phyloP scores from a whole-genome alignment of 2,329 filamentous ascomycete genomes.

The Metarhizium robertsii region DNA sequence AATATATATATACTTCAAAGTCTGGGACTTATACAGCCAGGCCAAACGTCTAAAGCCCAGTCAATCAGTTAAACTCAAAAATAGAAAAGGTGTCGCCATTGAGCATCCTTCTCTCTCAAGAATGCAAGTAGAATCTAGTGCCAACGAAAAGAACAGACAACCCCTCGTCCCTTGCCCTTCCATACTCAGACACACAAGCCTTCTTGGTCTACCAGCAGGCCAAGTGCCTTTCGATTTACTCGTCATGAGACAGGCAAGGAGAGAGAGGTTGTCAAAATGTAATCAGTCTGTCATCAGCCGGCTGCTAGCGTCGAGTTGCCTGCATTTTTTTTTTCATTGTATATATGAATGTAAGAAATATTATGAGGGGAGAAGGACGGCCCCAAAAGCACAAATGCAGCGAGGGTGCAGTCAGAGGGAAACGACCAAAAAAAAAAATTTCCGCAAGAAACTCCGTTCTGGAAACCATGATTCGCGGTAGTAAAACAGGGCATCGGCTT shows the following conservation, averaged over 20 bases:
- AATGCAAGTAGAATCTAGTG: not conserved
- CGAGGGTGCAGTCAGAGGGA: not conserved
- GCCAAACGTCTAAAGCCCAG: not conserved
- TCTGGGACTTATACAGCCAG: not conserved
- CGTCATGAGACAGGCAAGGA: too few species aligned
- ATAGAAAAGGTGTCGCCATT: too few species aligned
- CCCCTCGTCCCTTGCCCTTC: not conserved
- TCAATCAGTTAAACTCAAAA: not conserved
- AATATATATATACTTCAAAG: not conserved
- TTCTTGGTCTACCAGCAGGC: too few species aligned
- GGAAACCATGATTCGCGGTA: not conserved
- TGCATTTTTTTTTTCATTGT: too few species aligned
- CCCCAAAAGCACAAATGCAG: not conserved
- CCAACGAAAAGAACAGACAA: not conserved
- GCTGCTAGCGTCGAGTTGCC: too few species aligned
- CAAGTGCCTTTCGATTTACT: too few species aligned
- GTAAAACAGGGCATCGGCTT: not conserved
- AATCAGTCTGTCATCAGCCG: too few species aligned
- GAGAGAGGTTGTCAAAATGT: too few species aligned
- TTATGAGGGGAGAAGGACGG: not conserved
- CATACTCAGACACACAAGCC: not conserved
- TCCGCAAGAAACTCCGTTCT: not conserved
- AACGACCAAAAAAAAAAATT: not conserved
- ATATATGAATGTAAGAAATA: not conserved
- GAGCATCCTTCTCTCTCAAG: too few species aligned